Evolutionary conservation across 202 grass and related monocot species (phyloP).

Genomic region (Schoenoplectus tabernaemontani): DNA sequence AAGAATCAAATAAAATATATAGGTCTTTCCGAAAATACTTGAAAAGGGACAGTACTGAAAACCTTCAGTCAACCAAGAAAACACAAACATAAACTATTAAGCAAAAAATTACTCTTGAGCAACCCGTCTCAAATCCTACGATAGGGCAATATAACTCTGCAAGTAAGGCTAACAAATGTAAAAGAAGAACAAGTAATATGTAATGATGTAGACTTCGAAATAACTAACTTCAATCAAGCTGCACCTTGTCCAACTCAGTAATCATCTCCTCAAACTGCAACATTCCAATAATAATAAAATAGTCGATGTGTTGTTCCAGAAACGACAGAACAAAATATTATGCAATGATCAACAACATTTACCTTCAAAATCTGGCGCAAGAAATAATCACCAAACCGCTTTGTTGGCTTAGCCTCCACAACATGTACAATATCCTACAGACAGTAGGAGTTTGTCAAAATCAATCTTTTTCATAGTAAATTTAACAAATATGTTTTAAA

Average conservation of each 20-base stretch:
- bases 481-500: not conserved
- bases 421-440: slow-evolving; percentile 53
- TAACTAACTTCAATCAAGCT: slow-evolving; percentile 51
- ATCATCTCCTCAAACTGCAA: slow-evolving; percentile 93
- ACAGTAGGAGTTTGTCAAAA: not conserved
- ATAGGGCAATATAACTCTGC: not conserved
- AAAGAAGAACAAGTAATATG: not conserved
- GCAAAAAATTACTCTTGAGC: slow-evolving; percentile 5
- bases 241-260: slow-evolving; percentile 71
- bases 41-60: not conserved
- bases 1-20: not conserved
- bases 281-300: not conserved
- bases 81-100: not conserved
- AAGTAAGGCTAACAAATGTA: not conserved
- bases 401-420: slow-evolving; percentile 53
- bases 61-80: not conserved
- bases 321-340: not conserved
- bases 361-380: slow-evolving; percentile 82
- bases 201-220: not conserved
- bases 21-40: not conserved
- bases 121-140: slow-evolving; percentile 3
- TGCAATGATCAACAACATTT: not conserved
- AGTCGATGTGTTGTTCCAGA: not conserved
- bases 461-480: not conserved
- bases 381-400: slow-evolving; percentile 61